phyloP scores from a whole-genome alignment of 1,284 basidiomycete species.

The Singerocomus inundabilis region DNA sequence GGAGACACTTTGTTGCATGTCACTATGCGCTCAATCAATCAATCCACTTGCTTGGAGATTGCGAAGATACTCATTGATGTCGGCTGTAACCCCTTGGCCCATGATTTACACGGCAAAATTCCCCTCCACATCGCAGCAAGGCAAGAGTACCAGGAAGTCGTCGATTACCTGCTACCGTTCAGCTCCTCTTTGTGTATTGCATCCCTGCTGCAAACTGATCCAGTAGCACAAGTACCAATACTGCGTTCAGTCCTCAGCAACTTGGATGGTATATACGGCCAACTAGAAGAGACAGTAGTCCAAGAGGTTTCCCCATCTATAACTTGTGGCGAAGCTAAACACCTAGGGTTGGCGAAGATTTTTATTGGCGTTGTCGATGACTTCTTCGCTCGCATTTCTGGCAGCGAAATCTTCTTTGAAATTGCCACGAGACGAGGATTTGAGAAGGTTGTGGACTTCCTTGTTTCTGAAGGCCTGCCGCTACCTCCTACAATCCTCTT shows the following conservation, averaged over 20 bases:
- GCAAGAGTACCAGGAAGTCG: neutral
- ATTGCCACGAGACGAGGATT: neutral
- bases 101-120: neutral
- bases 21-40: neutral
- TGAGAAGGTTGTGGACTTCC: neutral
- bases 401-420: neutral
- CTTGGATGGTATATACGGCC: too few species aligned
- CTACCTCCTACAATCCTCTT: neutral
- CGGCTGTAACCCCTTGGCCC: neutral
- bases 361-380: neutral
- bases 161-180: conserved; percentile 2
- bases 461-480: neutral
- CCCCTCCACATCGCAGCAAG: conserved; percentile 3
- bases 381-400: neutral
- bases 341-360: too few species aligned
- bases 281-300: too few species aligned
- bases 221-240: neutral
- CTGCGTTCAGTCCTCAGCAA: too few species aligned
- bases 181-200: neutral
- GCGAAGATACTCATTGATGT: neutral
- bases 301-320: too few species aligned
- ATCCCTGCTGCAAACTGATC: neutral
- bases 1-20: conserved; percentile 3
- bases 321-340: too few species aligned
- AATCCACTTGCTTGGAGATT: neutral